Evolutionary conservation across 129 eudicot genomes (phyloP).

Genomic region (Arctium minus): DNA sequence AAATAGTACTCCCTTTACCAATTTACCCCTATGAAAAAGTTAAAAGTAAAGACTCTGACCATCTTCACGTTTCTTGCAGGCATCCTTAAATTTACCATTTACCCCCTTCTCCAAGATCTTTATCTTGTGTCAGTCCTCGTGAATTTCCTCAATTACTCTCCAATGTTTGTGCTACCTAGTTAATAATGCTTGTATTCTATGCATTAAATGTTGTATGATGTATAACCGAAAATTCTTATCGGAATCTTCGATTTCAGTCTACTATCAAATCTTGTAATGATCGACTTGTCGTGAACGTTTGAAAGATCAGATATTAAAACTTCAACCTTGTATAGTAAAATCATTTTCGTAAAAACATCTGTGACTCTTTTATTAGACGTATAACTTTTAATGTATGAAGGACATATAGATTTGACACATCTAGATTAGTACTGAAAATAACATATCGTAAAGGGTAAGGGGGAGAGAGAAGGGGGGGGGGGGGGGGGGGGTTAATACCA

Average conservation of each 20-base stretch:
- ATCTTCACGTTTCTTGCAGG: constrained; percentile 15
- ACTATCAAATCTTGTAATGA: not conserved
- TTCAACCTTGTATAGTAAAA: not conserved
- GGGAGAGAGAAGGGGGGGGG: too few species aligned
- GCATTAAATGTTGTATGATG: not conserved
- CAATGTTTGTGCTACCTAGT: not conserved
- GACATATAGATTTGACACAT: not conserved
- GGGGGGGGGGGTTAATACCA: too few species aligned
- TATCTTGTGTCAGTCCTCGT: not conserved
- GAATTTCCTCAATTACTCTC: not conserved
- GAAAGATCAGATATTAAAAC: not conserved
- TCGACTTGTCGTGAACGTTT: not conserved
- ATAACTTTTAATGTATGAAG: not conserved
- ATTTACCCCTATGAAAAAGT: not conserved
- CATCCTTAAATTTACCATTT: not conserved
- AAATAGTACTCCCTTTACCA: too few species aligned
- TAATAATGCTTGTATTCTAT: not conserved
- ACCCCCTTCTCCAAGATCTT: not conserved
- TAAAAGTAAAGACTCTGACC: constrained; percentile 9
- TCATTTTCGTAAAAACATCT: not conserved
- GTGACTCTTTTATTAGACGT: not conserved
- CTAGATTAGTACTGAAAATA: not conserved
- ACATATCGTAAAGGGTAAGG: not conserved
- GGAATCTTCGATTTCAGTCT: not conserved
- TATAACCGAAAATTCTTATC: not conserved